phyloP scores from a whole-genome alignment of 1,139 yeast species.

The Chernovozyma aurita region DNA sequence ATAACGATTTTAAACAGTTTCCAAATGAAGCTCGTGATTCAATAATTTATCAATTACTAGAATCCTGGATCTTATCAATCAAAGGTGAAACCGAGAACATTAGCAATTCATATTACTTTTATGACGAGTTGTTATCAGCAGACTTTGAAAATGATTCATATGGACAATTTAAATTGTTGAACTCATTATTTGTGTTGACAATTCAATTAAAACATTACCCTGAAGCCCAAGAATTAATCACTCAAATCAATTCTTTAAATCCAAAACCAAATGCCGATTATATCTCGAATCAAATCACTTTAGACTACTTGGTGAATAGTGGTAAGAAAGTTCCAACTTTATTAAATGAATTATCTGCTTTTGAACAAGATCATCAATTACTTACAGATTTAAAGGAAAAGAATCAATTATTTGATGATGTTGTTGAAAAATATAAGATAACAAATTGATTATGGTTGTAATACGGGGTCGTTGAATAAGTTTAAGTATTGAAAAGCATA shows the following conservation, averaged over 20 bases:
- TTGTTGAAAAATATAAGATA: slow-evolving; percentile 47
- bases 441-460: not conserved
- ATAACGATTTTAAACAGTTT: slow-evolving; percentile 36
- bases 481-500: no score
- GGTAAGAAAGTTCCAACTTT: slow-evolving; percentile 39
- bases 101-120: slow-evolving; percentile 64
- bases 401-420: slow-evolving; percentile 49
- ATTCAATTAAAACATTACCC: slow-evolving; percentile 43
- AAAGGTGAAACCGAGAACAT: slow-evolving; percentile 55
- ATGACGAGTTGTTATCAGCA: slow-evolving; percentile 61
- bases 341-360: slow-evolving; percentile 33
- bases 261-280: slow-evolving; percentile 43
- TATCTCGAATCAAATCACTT: slow-evolving; percentile 55
- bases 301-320: slow-evolving; percentile 45
- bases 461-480: no score
- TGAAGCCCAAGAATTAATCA: slow-evolving; percentile 43
- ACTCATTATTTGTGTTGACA: slow-evolving; percentile 37
- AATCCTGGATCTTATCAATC: slow-evolving; percentile 57
- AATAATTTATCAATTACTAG: slow-evolving; percentile 63
- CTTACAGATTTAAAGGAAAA: slow-evolving; percentile 50
- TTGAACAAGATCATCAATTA: slow-evolving; percentile 48
- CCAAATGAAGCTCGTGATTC: slow-evolving; percentile 53
- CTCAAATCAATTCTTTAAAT: slow-evolving; percentile 36
- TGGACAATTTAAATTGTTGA: slow-evolving; percentile 35
- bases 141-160: slow-evolving; percentile 36